Conservation (phyloP, 2,329 filamentous ascomycete genomes). For the Ceratocystis lukuohia region DNA sequence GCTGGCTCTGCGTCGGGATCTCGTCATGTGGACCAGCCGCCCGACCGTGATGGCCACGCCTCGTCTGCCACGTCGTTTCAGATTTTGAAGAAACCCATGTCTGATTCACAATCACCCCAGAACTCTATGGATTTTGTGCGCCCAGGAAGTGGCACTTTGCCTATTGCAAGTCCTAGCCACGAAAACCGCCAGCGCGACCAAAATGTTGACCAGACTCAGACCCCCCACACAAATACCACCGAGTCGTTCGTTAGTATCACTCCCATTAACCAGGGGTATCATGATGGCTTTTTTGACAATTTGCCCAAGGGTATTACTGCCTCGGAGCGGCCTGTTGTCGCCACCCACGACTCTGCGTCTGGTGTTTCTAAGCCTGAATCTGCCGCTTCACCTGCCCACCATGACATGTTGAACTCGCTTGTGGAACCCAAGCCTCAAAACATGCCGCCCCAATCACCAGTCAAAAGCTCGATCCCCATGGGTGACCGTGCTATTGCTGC, state of each 20-base stretch:
- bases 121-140: constrained; percentile 30
- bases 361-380: constrained; percentile 6
- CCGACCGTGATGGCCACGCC: constrained; percentile 23
- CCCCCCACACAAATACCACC: constrained; percentile 17
- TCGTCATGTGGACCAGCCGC: constrained; percentile 16
- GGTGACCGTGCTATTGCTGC: constrained; percentile 9
- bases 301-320: background rate
- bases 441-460: constrained; percentile 9
- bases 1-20: constrained; percentile 23
- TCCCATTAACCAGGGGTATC: constrained; percentile 17
- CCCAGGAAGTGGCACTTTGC: constrained; percentile 31
- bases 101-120: constrained; percentile 29
- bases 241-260: constrained; percentile 17
- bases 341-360: constrained; percentile 1
- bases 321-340: constrained; percentile 6
- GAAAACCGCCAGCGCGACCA: constrained; percentile 29
- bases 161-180: constrained; percentile 33
- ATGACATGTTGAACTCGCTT: constrained; percentile 13
- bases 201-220: constrained; percentile 28
- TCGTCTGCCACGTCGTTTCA: constrained; percentile 31
- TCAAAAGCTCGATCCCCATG: background rate
- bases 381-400: background rate
- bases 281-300: constrained; percentile 11
- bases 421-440: constrained; percentile 18
- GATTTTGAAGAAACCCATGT: constrained; percentile 38